These are phyloP conservation scores for Lachnellula hyalina DNA, from an alignment of 2,329 filamentous ascomycete species.

Conservation along the genomic window DNA sequence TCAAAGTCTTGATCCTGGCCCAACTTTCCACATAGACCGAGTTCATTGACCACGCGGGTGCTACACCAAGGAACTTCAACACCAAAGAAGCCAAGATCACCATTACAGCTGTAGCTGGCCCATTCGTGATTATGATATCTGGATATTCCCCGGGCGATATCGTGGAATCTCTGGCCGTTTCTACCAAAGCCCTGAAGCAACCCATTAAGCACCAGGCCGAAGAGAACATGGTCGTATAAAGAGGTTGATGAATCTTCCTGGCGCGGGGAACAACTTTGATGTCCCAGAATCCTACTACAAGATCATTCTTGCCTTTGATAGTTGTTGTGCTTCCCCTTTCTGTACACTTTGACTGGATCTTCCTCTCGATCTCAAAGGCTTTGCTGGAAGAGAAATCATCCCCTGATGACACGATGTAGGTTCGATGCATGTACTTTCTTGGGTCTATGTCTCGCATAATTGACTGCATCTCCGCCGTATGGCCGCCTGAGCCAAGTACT, in stretches of 20 bases:
- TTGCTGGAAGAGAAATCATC: conserved; percentile 66
- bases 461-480: conserved; percentile 90
- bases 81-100: conserved; percentile 54
- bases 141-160: conserved; percentile 47
- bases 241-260: conserved; percentile 74
- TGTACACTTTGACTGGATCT: conserved; percentile 24
- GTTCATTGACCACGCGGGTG: conserved; percentile 56
- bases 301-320: conserved; percentile 11
- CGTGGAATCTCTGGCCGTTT: conserved; percentile 22
- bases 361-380: conserved; percentile 58
- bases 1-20: conserved; percentile 77
- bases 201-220: conserved; percentile 59
- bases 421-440: conserved; percentile 57
- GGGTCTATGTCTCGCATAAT: conserved; percentile 62
- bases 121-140: conserved; percentile 78
- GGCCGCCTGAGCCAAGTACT: conserved; percentile 86
- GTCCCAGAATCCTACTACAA: conserved; percentile 26
- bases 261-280: conserved; percentile 70
- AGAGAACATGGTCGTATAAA: conserved; percentile 66
- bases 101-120: conserved; percentile 81
- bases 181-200: conserved; percentile 52
- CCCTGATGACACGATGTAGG: conserved; percentile 69
- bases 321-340: conserved; percentile 6
- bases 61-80: conserved; percentile 43
- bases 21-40: conserved; percentile 89